Evolutionary conservation across 768 basidiomycete species (phyloP).

Genomic region (Filobasidium floriforme): DNA sequence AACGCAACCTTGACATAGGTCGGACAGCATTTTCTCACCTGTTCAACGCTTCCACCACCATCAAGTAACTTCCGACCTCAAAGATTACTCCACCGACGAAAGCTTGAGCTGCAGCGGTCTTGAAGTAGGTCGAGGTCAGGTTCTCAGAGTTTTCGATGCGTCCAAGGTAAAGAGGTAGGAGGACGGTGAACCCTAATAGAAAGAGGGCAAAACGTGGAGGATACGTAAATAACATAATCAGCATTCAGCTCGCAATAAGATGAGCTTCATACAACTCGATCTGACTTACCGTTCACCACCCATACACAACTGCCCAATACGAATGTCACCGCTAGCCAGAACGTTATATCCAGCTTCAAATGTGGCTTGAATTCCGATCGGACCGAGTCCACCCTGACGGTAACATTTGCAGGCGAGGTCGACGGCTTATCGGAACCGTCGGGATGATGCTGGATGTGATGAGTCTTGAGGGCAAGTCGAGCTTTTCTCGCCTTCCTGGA

Average conservation of each 20-base stretch:
- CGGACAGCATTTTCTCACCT: no score
- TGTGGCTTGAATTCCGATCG: slow-evolving; percentile 31
- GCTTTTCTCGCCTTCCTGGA: slow-evolving; percentile 37
- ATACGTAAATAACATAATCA: no score
- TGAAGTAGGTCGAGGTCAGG: slow-evolving; percentile 39
- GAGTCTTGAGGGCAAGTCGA: slow-evolving; percentile 27
- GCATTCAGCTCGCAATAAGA: background rate
- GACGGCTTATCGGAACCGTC: background rate
- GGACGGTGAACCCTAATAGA: slow-evolving; percentile 50
- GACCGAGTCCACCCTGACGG: slow-evolving; percentile 21
- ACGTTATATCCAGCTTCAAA: slow-evolving; percentile 34
- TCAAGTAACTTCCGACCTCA: slow-evolving; percentile 53
- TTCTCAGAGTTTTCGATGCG: slow-evolving; percentile 26
- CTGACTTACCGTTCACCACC: slow-evolving; percentile 51
- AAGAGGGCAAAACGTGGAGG: background rate
- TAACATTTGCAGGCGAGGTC: background rate
- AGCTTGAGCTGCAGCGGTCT: slow-evolving; percentile 51
- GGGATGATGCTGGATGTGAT: slow-evolving; percentile 21
- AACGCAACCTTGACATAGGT: no score
- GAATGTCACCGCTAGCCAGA: slow-evolving; percentile 44
- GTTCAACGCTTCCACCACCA: slow-evolving; percentile 52
- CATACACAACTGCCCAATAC: slow-evolving; percentile 51
- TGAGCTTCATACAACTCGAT: background rate
- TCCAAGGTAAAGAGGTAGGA: slow-evolving; percentile 48
- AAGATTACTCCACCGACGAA: slow-evolving; percentile 60